Conservation (phyloP, 257 asterid genomes). For the Solanum gandarillasii region DNA sequence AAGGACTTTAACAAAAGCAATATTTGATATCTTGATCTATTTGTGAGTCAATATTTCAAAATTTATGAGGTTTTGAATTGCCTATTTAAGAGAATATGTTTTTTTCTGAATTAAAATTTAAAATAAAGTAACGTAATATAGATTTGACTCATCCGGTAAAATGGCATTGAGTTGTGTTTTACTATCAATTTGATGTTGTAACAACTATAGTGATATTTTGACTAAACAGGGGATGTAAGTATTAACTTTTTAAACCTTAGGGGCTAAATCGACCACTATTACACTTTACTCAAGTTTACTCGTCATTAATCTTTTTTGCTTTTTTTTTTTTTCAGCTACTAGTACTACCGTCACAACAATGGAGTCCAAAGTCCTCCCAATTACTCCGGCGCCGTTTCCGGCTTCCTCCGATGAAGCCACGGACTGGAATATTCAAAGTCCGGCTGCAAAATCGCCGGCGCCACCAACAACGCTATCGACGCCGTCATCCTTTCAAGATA, state of each 20-base stretch:
- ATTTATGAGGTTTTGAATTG: too few species aligned
- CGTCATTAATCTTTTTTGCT: neutral
- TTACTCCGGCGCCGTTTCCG: neutral
- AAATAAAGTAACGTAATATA: neutral
- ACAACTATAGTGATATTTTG: neutral
- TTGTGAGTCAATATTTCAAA: too few species aligned
- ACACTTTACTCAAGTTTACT: neutral
- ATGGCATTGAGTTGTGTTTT: neutral
- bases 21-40: too few species aligned
- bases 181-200: neutral
- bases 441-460: neutral
- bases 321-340: neutral
- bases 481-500: constrained; percentile 17
- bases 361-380: neutral
- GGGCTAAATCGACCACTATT: neutral
- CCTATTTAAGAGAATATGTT: too few species aligned
- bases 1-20: too few species aligned
- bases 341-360: neutral
- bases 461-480: constrained; percentile 15
- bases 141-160: too few species aligned
- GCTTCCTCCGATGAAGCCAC: neutral
- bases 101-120: too few species aligned
- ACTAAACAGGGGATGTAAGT: neutral
- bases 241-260: neutral
- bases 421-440: neutral